Conservation (phyloP, 352 stramenopile genomes). For the Saprolegnia diclina region DNA sequence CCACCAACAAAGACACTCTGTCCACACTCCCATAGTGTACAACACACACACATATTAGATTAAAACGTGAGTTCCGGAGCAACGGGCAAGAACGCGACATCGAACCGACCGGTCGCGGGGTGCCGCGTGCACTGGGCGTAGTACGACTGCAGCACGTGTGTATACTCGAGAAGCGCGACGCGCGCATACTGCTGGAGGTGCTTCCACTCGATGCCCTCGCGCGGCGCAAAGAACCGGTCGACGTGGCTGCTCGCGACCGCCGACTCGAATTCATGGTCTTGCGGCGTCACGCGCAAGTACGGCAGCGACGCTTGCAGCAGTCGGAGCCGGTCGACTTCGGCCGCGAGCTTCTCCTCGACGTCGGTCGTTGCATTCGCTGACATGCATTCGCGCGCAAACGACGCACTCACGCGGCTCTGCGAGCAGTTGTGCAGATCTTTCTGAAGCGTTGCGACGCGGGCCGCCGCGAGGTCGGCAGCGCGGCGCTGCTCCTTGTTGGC, state of each 20-base stretch:
- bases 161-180: slow-evolving; percentile 53
- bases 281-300: slow-evolving; percentile 61
- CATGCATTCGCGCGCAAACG: slow-evolving; percentile 1
- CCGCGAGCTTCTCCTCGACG: slow-evolving; percentile 51
- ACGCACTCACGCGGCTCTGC: background rate
- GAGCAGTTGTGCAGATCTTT: slow-evolving; percentile 27
- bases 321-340: slow-evolving; percentile 53
- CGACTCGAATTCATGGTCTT: background rate
- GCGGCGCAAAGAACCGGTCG: background rate
- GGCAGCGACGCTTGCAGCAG: slow-evolving; percentile 56
- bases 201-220: background rate
- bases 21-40: no score
- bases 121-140: slow-evolving; percentile 30
- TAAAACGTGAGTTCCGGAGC: background rate
- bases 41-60: background rate
- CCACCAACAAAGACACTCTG: background rate
- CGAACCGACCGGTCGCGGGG: background rate
- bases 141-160: slow-evolving; percentile 61
- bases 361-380: slow-evolving; percentile 29
- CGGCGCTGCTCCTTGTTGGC: slow-evolving; percentile 56
- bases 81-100: background rate
- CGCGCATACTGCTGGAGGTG: slow-evolving; percentile 55
- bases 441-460: slow-evolving; percentile 51
- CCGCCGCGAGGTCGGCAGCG: slow-evolving; percentile 43
- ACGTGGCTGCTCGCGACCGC: background rate